Evolutionary conservation across 139 green algal species (phyloP), one percentile per base, ranked within the genome.

Genomic region (Zygnema cylindricum): DNA sequence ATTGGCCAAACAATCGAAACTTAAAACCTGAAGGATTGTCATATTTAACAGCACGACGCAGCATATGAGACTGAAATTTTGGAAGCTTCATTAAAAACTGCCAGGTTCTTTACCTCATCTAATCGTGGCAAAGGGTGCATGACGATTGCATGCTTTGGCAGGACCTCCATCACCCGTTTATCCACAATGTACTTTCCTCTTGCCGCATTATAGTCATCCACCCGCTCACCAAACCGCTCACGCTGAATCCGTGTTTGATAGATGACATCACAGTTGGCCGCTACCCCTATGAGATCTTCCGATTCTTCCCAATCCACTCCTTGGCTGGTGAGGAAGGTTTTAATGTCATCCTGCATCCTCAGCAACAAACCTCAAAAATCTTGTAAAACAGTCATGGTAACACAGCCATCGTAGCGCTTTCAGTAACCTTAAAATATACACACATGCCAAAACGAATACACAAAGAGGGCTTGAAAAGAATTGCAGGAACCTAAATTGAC

Each of bases 181-280:
- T 99, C 96, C 23, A 99, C 94, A 86, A 99, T 98, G 93, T 98
- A 99, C 93, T 93, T 95, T 40, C 92, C 91, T 0, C 76, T 76
- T 35, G 88, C 89, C 7, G 32, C 35, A 36, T 91, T 87, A 55
- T 94, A 94, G 54, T 94, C 92, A 16, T 90, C 83, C 40, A 86
- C 49, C 35, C 86, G 69, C 36, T 94, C 92, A 30, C 76, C 92
- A 93, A 99, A 99, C 1, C 98, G 93, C 92, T 99, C 98, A 88
- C 97, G 97, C 88, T 99, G 98, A 82, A 99, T 99, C 91, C 98
- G 94, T 30, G 98, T 99, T 93, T 98, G 95, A 92, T 99, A 98
- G 55, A 99, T 88, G 54, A 99, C 97, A 82, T 99, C 97, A 43
- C 96, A 95, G 43, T 98, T 92, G 0, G 93, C 81, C 2, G 92